Base-by-base conservation (phyloP, 176 grass and related monocot genomes). In the Eleusine coracana region DNA sequence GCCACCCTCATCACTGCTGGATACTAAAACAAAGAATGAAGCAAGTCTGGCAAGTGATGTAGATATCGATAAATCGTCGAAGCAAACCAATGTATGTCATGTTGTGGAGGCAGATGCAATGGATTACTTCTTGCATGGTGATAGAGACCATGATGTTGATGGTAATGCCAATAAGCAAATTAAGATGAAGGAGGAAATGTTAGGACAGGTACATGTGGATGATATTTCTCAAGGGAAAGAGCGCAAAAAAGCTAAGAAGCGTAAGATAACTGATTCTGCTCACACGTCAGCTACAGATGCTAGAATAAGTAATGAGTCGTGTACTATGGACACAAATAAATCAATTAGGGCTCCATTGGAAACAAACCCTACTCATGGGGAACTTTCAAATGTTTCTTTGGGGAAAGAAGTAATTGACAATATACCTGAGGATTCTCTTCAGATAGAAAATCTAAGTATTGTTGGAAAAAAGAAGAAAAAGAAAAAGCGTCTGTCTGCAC, bases 391-490 rank as follows among this genome's bases (percentile, higher is more conserved):
- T 41, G 68, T 31, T 72, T 70, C 74, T 77, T 45, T 41, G 74
- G 73, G 63, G 64, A 49, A 85, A 67, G 59, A 85, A 88, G 58
- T 73, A 34, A 40, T 73, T 56, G 55, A 42, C 62, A 76, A 68
- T 68, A 11, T 64, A 75, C 54, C 50, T 64, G 41, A 71, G 61
- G 81, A 80, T 61, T 71, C 71, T 38, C 80, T 56, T 69, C 72
- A 77, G 70, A 62, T 62, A 34, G 69, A 81, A 89, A 76, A 84
- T 79, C 64, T 75, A 73, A 61, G 45, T 40, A 73, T 42, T 90
- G 62, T 70, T 83, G 60, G 68, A 50, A 98, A 89, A 84, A 91
- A 86, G 83, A 97, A 84, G 81, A 93, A 82, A 83, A 94, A 25
- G 74, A 93, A 75, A 84, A 94, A 68, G 18, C 21, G 6, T 48